A percentile compares a stretch with the other conserved stretches of the same genome.
Conservation (phyloP, 805 yeast species). For the Babjeviella inositovora region DNA sequence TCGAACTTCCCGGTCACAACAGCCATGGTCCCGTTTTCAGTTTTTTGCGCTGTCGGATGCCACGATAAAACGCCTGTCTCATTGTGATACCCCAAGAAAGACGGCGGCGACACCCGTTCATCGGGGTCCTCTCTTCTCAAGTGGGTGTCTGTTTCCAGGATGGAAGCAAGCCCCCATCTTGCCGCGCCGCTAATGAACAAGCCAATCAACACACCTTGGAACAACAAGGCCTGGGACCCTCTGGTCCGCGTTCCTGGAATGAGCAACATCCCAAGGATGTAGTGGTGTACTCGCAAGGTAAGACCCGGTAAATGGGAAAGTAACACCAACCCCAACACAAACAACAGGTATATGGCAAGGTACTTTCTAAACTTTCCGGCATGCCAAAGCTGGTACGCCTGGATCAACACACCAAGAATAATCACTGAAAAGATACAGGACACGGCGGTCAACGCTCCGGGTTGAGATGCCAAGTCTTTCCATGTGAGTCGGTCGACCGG, state of each 20-base stretch:
- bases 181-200: conserved; percentile 72
- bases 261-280: conserved; percentile 57
- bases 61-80: conserved; percentile 18
- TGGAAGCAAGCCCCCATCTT: conserved; percentile 87
- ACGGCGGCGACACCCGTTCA: conserved; percentile 35
- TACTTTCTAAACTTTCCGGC: conserved; percentile 54
- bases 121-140: conserved; percentile 64
- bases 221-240: conserved; percentile 52
- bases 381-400: conserved; percentile 69
- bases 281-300: conserved; percentile 66
- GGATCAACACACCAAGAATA: conserved; percentile 42
- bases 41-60: conserved; percentile 4
- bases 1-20: conserved; percentile 14
- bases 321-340: conserved; percentile 26
- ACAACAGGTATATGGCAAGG: conserved; percentile 30
- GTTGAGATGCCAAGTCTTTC: conserved; percentile 53
- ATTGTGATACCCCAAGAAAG: conserved; percentile 14
- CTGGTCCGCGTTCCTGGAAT: conserved; percentile 75
- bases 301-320: conserved; percentile 40
- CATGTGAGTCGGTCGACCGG: conserved; percentile 77
- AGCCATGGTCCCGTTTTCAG: conserved; percentile 8
- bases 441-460: conserved; percentile 63
- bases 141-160: conserved; percentile 60
- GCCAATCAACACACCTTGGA: conserved; percentile 79
- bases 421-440: conserved; percentile 29